Base-by-base conservation (phyloP, 2,329 filamentous ascomycete genomes). In the Sodiomyces alkalinus region DNA sequence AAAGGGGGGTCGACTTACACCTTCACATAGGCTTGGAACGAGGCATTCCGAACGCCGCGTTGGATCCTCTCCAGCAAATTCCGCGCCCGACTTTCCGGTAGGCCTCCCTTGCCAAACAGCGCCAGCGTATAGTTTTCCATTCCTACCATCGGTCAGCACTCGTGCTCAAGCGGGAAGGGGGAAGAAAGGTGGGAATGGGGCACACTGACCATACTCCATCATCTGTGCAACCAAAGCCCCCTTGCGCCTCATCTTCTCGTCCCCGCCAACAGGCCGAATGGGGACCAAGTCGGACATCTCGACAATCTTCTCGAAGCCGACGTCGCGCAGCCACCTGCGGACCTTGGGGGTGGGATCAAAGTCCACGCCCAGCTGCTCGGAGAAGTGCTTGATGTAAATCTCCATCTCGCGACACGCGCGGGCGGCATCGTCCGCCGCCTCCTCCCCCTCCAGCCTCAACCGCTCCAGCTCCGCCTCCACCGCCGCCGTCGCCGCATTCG, bases 221-320 rank as follows among this genome's bases (percentile, higher is more conserved):
- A 60, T 51, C 26, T 48, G 38, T 4, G 46, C 46, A 19, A 56
- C 36, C 12, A 57, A 33, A 11, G 40, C 44, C 22, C 55, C 55
- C 21, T 56, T 56, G 19, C 42, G 42, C 17, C 43, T 42, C 34
- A 50, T 44, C 29, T 55, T 45, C 6, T 53, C 48, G 27, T 61
- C 57, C 15, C 45, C 44, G 0, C 53, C 52, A 49, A 55, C 57
- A 19, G 43, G 41, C 8, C 51, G 48, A 13, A 60, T 38, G 1
- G 57, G 57, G 16, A 61, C 33, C 38, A 56, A 54, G 36, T 61
- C 55, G 13, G 44, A 52, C 9, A 52, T 43, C 35, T 60, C 53
- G 0, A 49, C 43, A 13, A 57, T 47, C 18, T 41, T 43, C 26
- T 58, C 56, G 29, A 56, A 58, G n/a, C 55, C 55, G 4, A 53